Base-by-base conservation (phyloP, 345 rosid species). In the Eucalyptus curtisii region DNA sequence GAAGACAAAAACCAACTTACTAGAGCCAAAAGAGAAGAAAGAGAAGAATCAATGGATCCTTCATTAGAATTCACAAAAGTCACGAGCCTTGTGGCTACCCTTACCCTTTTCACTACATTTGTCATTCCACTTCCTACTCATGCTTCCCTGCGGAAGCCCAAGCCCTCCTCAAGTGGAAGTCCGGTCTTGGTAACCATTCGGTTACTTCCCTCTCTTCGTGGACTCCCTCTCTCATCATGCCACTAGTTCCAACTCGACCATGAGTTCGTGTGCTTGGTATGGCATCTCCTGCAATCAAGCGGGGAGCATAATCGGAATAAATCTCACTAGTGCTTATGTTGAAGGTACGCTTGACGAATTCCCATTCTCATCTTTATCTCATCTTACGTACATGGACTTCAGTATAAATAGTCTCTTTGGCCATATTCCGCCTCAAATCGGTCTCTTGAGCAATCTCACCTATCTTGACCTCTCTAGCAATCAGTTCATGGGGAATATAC, bases 381-480 rank as follows among this genome's bases (percentile, higher is more conserved):
- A 53, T 53, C 59, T 52, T 49, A 11, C 25, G 5, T 48, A 20
- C 49, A 68, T 93, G 71, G 89, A 88, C 86, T 86, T 93, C 8
- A 31, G 87, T 55, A 30, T 22, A 19, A 92, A 92, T 80, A 37
- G n/a, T 9, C 86, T 93, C 55, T 47, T 4, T 24, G 94, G 93
- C 7, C 13, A 33, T 11, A 90, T 93, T 42, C 92, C 93, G 2
- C 44, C 89, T 5, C 45, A 52, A 6, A 87, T 93, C 40, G 49
- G 90, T 10, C 49, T 53, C n/a, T 52, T 89, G 8, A 87, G 90
- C 10, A 89, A 90, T 30, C 90, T 90, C 71, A 19, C 24, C 3
- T 86, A 42, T 33, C 90, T 91, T 7, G 88, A 90, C 44, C 68
- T 90, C 20, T 86, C 89, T 3, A 45, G 3, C 27, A 91, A 90